These are phyloP conservation scores for Somion occarium DNA, from an alignment of 1,284 basidiomycete species.

Conservation along the genomic window DNA sequence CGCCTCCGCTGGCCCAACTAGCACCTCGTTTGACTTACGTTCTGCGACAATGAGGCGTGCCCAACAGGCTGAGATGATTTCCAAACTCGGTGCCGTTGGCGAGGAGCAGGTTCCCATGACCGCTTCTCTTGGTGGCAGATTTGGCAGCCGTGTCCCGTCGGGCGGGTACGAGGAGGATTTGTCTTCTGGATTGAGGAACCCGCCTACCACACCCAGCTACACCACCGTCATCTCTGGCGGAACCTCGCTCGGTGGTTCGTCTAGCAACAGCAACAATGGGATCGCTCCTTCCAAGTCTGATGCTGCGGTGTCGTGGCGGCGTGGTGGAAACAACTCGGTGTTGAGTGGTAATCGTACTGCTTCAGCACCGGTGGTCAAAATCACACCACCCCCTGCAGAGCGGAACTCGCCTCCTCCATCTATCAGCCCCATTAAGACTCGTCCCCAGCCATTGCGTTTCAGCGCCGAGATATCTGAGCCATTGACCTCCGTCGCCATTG, in stretches of 20 bases:
- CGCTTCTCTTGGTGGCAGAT: conserved; percentile 69
- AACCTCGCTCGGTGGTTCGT: conserved; percentile 52
- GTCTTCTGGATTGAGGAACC: conserved; percentile 31
- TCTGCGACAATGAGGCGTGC: conserved; percentile 50
- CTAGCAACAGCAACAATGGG: conserved; percentile 32
- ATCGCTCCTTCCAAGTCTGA: conserved; percentile 66
- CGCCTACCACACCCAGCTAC: conserved; percentile 52
- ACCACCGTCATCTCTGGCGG: conserved; percentile 71
- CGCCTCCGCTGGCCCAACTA: conserved; percentile 63
- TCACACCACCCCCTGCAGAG: conserved; percentile 66
- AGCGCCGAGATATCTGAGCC: conserved; percentile 46
- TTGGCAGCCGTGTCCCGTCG: conserved; percentile 56
- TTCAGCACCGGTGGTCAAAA: conserved; percentile 59
- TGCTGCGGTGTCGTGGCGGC: conserved; percentile 70
- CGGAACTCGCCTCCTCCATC: conserved; percentile 38
- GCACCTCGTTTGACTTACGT: conserved; percentile 58
- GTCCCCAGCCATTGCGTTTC: conserved; percentile 70
- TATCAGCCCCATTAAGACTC: conserved; percentile 37
- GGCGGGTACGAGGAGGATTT: conserved; percentile 37
- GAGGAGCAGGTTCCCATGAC: conserved; percentile 71
- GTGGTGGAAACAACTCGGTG: conserved; percentile 65
- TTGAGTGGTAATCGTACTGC: conserved; percentile 58
- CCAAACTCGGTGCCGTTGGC: conserved; percentile 49
- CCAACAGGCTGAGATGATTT: conserved; percentile 58
- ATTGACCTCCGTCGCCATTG: conserved; percentile 56